Percentiles rank a stretch among this genome's conserved stretches.
Evolutionary conservation across 1,284 basidiomycete genomes (phyloP).

Genomic region (Cryptococcus hybrid): DNA sequence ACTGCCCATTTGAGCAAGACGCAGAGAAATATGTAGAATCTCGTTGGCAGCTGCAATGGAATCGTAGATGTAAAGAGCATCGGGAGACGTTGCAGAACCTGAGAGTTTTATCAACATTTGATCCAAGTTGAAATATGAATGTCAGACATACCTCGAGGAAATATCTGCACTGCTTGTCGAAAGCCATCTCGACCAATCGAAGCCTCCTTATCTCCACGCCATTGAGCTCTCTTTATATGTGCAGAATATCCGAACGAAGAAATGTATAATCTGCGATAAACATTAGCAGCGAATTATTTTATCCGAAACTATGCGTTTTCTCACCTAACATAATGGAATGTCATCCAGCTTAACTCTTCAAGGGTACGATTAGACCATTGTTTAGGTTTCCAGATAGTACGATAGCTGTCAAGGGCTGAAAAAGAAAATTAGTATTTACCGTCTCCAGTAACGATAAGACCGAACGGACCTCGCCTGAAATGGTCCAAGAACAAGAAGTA

Average conservation of each 20-base stretch:
- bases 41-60: slow-evolving; percentile 49
- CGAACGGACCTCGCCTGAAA: slow-evolving; percentile 31
- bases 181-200: slow-evolving; percentile 5
- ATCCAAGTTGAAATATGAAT: neutral
- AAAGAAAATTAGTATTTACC: neutral
- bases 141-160: slow-evolving; percentile 26
- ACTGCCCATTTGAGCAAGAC: slow-evolving; percentile 40
- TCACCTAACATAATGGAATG: slow-evolving; percentile 47
- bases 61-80: slow-evolving; percentile 49
- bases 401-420: slow-evolving; percentile 30
- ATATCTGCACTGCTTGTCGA: slow-evolving; percentile 23
- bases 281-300: neutral
- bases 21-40: slow-evolving; percentile 43
- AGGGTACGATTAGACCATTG: slow-evolving; percentile 25
- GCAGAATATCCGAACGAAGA: slow-evolving; percentile 52
- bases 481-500: slow-evolving; percentile 51
- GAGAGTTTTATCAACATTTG: neutral
- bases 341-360: slow-evolving; percentile 42
- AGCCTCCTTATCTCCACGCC: slow-evolving; percentile 36
- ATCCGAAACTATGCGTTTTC: neutral
- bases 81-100: slow-evolving; percentile 47
- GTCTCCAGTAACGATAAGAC: neutral
- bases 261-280: slow-evolving; percentile 40
- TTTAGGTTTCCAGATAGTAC: slow-evolving; percentile 23
- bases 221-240: slow-evolving; percentile 48